Base-by-base conservation (phyloP, 164 flowering plant species). In the Sextonia rubra region DNA sequence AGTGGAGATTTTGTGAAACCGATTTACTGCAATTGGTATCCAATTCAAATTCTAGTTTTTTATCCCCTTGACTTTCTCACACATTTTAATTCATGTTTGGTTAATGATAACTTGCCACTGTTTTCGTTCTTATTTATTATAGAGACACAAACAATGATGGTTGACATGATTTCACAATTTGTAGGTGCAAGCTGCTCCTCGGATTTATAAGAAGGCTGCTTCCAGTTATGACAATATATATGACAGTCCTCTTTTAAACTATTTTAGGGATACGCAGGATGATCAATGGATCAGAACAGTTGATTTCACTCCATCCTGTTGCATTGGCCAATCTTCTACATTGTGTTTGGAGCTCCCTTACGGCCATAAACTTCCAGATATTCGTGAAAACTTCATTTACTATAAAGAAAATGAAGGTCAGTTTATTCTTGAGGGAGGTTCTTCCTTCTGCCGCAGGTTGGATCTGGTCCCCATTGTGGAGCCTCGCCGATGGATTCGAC, bases 241-340 rank as follows among this genome's bases (percentile, higher is more conserved):
- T 74, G 83, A 71, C 20, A 74, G 69, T 68, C 77, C 83, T 22
- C 0, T 11, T 9, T 62, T 79, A 12, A 82, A 85, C 81, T 92
- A 25, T 76, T 90, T 69, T 71, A 78, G 23, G 75, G 84, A 86
- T 66, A 27, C 60, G 27, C 73, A 79, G 29, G 91, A 91, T 62
- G 86, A 88, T 71, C 88, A 86, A 37, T 90, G 94, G 93, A 78
- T 89, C 3, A 79, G 99, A 72, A 66, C 85, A 24, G 82, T 82
- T 22, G 99, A 94, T 82, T 94, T 92, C 70, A 87, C 97, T 68
- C 82, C 84, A 70, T 79, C 70, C 1, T 73, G 66, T 68, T 74
- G 74, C n/a, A 85, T 94, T 66, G 99, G 99, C 2, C 97, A 91
- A 32, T 94, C 98, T 27, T 88, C 95, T 49, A 77, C 83, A 26